These are phyloP conservation scores for Hyphopichia wangnamkhiaoensis DNA, from an alignment of 1,139 yeast species.

Conservation along the genomic window DNA sequence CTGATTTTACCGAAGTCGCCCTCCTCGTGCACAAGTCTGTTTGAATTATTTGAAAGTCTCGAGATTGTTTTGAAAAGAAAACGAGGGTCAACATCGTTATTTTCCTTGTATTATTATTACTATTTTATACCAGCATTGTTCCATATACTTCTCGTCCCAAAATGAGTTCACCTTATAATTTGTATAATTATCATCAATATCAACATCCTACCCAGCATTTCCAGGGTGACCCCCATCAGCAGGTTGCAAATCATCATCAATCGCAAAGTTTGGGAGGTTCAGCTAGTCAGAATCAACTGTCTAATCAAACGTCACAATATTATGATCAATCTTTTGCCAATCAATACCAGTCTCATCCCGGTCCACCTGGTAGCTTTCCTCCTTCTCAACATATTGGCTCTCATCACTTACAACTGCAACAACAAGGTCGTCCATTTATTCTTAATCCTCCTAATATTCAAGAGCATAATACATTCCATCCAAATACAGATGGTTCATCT, in stretches of 20 bases:
- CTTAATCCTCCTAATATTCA: neutral
- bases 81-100: no score
- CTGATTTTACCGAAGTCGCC: no score
- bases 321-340: neutral
- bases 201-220: neutral
- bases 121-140: no score
- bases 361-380: neutral
- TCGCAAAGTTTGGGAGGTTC: no score
- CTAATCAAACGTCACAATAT: neutral
- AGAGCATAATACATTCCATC: no score
- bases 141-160: no score
- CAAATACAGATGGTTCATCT: no score
- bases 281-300: neutral
- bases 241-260: neutral
- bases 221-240: neutral
- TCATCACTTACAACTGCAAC: no score
- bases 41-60: no score
- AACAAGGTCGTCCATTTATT: neutral
- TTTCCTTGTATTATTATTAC: no score
- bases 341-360: neutral
- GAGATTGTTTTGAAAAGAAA: no score
- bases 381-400: neutral
- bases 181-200: conserved; percentile 4
- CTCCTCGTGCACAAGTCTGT: no score
- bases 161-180: conserved; percentile 8